These are phyloP conservation scores for Diaporthe nobilis DNA, from an alignment of 2,329 filamentous ascomycete species.

Conservation along the genomic window DNA sequence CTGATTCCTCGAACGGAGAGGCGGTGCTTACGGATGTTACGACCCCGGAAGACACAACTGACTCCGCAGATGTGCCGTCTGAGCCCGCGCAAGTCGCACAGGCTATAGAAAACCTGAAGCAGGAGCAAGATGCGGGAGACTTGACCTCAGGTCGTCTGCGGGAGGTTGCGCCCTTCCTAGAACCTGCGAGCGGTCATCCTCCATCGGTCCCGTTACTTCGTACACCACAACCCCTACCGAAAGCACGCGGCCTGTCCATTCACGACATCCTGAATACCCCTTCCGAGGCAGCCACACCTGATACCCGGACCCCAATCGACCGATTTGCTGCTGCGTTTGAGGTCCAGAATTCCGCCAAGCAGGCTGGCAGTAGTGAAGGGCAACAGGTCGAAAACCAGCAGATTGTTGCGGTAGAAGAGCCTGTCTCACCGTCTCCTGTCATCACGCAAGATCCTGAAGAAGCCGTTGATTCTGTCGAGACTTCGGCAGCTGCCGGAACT, in stretches of 20 bases:
- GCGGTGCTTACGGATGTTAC: slow-evolving; percentile 61
- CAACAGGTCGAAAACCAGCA: background rate
- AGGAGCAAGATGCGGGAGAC: slow-evolving; percentile 50
- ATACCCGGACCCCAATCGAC: slow-evolving; percentile 22
- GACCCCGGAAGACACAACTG: slow-evolving; percentile 64
- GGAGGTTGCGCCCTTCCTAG: slow-evolving; percentile 36
- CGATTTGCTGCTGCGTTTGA: slow-evolving; percentile 37
- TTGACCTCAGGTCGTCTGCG: slow-evolving; percentile 40
- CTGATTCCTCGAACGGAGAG: slow-evolving; percentile 51
- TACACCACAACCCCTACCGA: slow-evolving; percentile 15
- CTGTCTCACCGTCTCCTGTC: background rate
- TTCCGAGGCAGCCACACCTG: slow-evolving; percentile 31
- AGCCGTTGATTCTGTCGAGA: slow-evolving; percentile 16
- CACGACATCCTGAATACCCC: slow-evolving; percentile 40
- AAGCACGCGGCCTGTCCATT: slow-evolving; percentile 37
- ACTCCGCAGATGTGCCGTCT: slow-evolving; percentile 54
- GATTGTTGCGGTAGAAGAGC: background rate
- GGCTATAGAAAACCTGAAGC: slow-evolving; percentile 48
- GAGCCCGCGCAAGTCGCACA: slow-evolving; percentile 51
- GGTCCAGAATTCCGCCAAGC: background rate
- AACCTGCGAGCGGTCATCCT: background rate
- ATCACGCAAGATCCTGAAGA: slow-evolving; percentile 14
- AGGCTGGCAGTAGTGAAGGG: background rate
- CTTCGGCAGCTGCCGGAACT: background rate
- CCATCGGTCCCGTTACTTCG: slow-evolving; percentile 42